A percentile compares a stretch with the other conserved stretches of the same genome.
Evolutionary conservation across 805 yeast genomes (phyloP).

Genomic region (Citeromyces matritensis): DNA sequence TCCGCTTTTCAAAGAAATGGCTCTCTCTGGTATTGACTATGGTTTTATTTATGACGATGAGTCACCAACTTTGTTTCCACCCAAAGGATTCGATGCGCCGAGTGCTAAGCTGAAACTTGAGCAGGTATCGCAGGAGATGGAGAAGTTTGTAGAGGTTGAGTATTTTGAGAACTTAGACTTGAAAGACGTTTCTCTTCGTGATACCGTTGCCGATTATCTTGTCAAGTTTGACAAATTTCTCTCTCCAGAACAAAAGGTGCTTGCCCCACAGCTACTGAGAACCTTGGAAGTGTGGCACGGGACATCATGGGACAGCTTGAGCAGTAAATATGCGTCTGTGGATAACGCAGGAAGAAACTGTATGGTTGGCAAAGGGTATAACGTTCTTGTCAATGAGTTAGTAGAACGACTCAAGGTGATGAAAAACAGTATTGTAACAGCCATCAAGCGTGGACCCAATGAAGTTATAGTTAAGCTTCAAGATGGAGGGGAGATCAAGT

Average conservation of each 20-base stretch:
- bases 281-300: slow-evolving; percentile 74
- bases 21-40: slow-evolving; percentile 5
- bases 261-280: slow-evolving; percentile 37
- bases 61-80: slow-evolving; percentile 10
- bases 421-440: slow-evolving; percentile 21
- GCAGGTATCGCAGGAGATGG: slow-evolving; percentile 40
- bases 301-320: slow-evolving; percentile 45
- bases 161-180: slow-evolving; percentile 31
- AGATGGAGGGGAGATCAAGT: slow-evolving; percentile 14
- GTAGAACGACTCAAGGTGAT: slow-evolving; percentile 15
- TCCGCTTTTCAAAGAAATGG: slow-evolving; percentile 39
- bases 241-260: slow-evolving; percentile 31
- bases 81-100: slow-evolving; percentile 4
- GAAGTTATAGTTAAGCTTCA: slow-evolving; percentile 17
- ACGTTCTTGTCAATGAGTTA: slow-evolving; percentile 30
- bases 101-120: slow-evolving; percentile 13
- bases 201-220: slow-evolving; percentile 29
- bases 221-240: slow-evolving; percentile 27
- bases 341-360: slow-evolving; percentile 72
- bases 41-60: slow-evolving; percentile 18
- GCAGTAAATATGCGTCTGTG: slow-evolving; percentile 55
- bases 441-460: slow-evolving; percentile 16
- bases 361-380: slow-evolving; percentile 48
- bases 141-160: slow-evolving; percentile 40
- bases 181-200: slow-evolving; percentile 35